Base-by-base conservation (phyloP, 2,329 filamentous ascomycete species). In the Cladophialophora yegresii region DNA sequence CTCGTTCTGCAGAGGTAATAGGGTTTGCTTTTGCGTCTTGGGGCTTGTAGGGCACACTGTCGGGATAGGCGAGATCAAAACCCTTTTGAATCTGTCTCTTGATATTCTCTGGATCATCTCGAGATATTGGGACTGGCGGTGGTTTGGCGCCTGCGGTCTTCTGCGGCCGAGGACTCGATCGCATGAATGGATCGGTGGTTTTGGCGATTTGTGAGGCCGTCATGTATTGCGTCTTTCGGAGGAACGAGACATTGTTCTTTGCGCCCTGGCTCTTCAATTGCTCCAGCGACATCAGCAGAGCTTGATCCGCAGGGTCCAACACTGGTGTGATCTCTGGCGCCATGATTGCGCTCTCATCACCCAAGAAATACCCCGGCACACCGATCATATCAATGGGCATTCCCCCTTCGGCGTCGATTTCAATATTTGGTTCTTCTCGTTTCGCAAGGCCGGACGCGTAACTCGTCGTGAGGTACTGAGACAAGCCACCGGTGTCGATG, bases 321-420 rank as follows among this genome's bases (percentile, higher is more conserved):
- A 85, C 81, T 10, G 90, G 89, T 33, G 87, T 80, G 64, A 89
- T 84, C 54, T 90, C 82, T 51, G 90, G 86, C 10, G 92, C 88
- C 80, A 93, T 90, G 70, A 96, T 96, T 64, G 90, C 92, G 79
- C 89, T 89, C 81, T 98, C 93, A 76, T 98, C 92, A 64, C 93
- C 93, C 73, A 98, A 89, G 74, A 98, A 97, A 63, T 98, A 88
- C 32, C 93, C 92, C 6, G 93, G 93, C 80, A 98, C 91, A 73
- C 95, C 95, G 63, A 98, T 90, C 71, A 99, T 80, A 76, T 98
- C 93, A 75, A 99, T 87, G 65, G 93, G 92, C 95, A 99, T 98
- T 63, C 95, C 95, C 71, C 98, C 85, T 81, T 99, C 95, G 8
- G 93, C 95, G 85, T 99, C 95, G 32, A 92, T 92, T 78, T 99